Evolutionary conservation across 352 stramenopile species (phyloP).

Genomic region (Globisporangium paddicum): DNA sequence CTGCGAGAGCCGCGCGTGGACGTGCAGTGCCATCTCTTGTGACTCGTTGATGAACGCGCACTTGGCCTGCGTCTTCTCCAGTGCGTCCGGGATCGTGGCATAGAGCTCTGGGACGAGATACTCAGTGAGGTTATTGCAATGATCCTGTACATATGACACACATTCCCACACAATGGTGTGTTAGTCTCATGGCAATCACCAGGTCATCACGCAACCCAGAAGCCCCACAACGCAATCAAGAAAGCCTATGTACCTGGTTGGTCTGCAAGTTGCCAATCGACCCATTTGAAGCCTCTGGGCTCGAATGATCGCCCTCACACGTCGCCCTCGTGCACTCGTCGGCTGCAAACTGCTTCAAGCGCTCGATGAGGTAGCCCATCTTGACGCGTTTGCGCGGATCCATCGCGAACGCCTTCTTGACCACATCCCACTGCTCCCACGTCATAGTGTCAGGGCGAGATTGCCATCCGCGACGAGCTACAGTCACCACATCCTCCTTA

Average conservation of each 20-base stretch:
- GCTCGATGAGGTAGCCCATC: slow-evolving; percentile 7
- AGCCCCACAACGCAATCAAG: not conserved
- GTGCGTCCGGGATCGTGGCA: not conserved
- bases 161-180: too few relatives aligned
- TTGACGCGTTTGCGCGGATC: slow-evolving; percentile 6
- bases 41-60: not conserved
- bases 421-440: slow-evolving; percentile 2
- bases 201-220: not conserved
- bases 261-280: not conserved
- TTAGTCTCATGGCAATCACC: too few relatives aligned
- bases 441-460: not conserved
- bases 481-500: not conserved
- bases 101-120: slow-evolving; percentile 6
- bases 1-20: not conserved
- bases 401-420: slow-evolving; percentile 5
- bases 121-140: not conserved
- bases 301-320: not conserved
- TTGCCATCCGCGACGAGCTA: not conserved
- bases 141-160: not conserved
- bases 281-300: not conserved
- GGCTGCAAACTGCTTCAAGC: slow-evolving; percentile 6
- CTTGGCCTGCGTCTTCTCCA: slow-evolving; percentile 3
- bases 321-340: not conserved
- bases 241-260: not conserved
- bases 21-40: slow-evolving; percentile 1